A percentile compares a stretch with the other conserved stretches of the same genome.
Evolutionary conservation across 2,329 filamentous ascomycete genomes (phyloP).

Genomic region (Dendrostoma leiphaemia): DNA sequence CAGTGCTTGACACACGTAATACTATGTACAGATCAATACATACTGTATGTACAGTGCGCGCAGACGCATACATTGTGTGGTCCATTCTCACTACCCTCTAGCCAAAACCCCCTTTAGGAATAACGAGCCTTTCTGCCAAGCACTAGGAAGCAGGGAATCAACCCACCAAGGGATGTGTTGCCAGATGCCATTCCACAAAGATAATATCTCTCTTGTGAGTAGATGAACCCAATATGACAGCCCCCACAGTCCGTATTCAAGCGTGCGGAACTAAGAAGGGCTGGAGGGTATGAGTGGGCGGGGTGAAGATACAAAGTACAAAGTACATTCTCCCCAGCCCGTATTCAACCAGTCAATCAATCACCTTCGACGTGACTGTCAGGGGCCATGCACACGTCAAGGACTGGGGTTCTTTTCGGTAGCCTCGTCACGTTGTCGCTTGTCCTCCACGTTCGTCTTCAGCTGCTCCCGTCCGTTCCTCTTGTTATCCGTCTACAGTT

Average conservation of each 20-base stretch:
- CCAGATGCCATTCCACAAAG: no score
- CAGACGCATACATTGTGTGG: no score
- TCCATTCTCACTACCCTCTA: no score
- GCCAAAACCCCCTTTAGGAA: no score
- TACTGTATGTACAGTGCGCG: no score
- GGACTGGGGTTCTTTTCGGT: background rate
- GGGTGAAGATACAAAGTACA: slow-evolving; percentile 2
- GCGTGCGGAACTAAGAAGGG: background rate
- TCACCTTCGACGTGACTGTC: background rate
- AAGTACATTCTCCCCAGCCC: background rate
- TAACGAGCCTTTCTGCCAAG: no score
- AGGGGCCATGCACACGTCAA: slow-evolving; percentile 4
- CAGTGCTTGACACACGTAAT: no score
- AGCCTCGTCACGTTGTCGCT: slow-evolving; percentile 7
- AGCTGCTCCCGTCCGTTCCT: background rate
- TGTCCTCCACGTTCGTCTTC: background rate
- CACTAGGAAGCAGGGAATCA: no score
- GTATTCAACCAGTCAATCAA: slow-evolving; percentile 1
- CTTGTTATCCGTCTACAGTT: background rate
- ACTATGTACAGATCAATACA: no score
- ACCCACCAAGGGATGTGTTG: no score
- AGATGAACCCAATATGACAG: no score
- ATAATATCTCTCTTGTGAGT: no score
- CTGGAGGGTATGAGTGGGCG: background rate
- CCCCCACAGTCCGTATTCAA: slow-evolving; percentile 1